Percentiles rank a stretch among this genome's conserved stretches.
phyloP scores from a whole-genome alignment of 2,329 filamentous ascomycete species.

The Fusarium sp. region DNA sequence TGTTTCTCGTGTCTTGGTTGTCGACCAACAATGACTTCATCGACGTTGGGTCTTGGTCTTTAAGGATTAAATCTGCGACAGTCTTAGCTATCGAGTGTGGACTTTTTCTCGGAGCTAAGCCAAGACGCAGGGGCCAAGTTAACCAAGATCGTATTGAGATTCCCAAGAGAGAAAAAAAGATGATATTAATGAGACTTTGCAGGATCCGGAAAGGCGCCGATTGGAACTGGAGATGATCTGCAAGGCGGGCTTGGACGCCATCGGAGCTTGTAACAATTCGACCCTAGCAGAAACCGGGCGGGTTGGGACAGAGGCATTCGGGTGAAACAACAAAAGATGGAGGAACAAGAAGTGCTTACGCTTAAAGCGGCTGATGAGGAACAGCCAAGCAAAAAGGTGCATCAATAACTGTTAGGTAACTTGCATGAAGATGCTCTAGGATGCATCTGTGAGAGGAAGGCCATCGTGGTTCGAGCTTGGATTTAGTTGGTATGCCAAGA shows the following conservation, averaged over 20 bases:
- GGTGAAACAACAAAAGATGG: constrained; percentile 22
- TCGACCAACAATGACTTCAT: constrained; percentile 42
- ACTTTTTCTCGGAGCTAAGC: constrained; percentile 11
- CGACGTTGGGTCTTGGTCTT: neutral
- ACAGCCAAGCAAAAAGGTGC: neutral
- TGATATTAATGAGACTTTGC: constrained; percentile 40
- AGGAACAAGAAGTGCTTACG: constrained; percentile 1
- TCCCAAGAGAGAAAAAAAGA: constrained; percentile 20
- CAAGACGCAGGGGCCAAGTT: constrained; percentile 33
- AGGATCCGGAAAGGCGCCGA: constrained; percentile 47
- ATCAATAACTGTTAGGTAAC: neutral
- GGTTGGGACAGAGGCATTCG: constrained; percentile 15
- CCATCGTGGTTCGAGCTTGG: constrained; percentile 1
- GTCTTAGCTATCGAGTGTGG: constrained; percentile 10
- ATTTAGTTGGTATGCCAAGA: constrained; percentile 2
- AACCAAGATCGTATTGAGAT: constrained; percentile 40
- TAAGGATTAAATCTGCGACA: constrained; percentile 11
- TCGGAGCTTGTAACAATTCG: constrained; percentile 37
- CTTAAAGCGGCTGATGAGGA: constrained; percentile 27
- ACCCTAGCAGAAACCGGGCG: constrained; percentile 27
- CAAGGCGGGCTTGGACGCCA: constrained; percentile 36
- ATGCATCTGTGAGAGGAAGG: neutral
- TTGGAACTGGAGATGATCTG: constrained; percentile 51
- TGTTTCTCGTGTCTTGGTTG: constrained; percentile 15
- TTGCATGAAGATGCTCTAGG: neutral